Conservation (phyloP, 306 rosid species). For the Phaseolus lunatus region DNA sequence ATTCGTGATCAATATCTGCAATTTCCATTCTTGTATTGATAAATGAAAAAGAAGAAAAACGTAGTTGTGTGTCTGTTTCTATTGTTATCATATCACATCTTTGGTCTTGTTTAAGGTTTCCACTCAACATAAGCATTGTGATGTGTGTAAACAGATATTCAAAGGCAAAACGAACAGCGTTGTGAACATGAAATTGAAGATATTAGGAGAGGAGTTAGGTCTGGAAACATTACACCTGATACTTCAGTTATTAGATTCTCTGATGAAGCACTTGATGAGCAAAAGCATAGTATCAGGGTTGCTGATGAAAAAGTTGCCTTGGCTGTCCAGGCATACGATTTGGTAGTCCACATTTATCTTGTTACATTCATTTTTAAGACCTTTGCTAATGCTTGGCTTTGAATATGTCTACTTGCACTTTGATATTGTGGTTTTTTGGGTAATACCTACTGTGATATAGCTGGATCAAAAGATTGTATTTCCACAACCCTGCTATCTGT, state of each 20-base stretch:
- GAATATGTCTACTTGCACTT: not conserved
- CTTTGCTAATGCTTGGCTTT: conserved; percentile 16
- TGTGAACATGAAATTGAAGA: conserved; percentile 95
- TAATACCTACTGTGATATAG: conserved; percentile 7
- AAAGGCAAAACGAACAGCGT: conserved; percentile 83
- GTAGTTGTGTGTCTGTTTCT: not conserved
- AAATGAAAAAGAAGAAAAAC: not conserved
- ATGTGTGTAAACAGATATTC: conserved; percentile 67
- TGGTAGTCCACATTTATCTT: conserved; percentile 62
- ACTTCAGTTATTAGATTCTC: conserved; percentile 75
- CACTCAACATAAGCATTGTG: conserved; percentile 22
- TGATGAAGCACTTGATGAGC: conserved; percentile 97
- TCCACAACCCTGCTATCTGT: conserved; percentile 4
- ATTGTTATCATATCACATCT: conserved; percentile 29
- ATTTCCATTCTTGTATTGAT: conserved; percentile 26
- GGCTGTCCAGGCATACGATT: conserved; percentile 93
- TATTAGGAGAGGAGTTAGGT: conserved; percentile 69
- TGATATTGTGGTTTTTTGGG: conserved; percentile 16
- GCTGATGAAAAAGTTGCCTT: conserved; percentile 91
- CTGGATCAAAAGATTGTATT: conserved; percentile 6
- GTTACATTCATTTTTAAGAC: conserved; percentile 22
- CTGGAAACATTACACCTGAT: conserved; percentile 77
- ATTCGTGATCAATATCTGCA: conserved; percentile 11
- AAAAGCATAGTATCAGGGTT: conserved; percentile 91
- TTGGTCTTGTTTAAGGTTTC: conserved; percentile 33